Evolutionary conservation across 495 filamentous ascomycete genomes (phyloP), one percentile per base, ranked within the genome.

Genomic region (Hypoxylon lienhwacheense): DNA sequence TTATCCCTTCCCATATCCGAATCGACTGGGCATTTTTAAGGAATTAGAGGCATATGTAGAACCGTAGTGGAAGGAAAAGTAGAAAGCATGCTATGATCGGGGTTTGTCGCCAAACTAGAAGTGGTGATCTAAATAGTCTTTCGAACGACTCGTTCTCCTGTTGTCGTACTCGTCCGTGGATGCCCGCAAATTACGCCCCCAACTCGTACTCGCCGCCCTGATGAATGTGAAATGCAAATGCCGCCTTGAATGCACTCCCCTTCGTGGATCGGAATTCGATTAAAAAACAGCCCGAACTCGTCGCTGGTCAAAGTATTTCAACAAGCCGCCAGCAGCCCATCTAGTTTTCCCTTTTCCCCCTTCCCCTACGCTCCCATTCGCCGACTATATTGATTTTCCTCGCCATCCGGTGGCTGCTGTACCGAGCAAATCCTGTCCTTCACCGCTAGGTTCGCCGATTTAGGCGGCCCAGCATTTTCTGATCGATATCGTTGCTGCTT

Each of bases 401-500:
- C 17, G 45, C 53, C 59, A 49, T 40, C 40, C 43, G 20, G 48
- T 50, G 44, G 37, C 37, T 42, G 20, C 15, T 50, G 34, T 35
- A 14, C 21, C 39, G 42, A 35, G 31, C 8, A n/a, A n/a, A 48
- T 19, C 46, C 19, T 31, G 37, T 22, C 15, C 24, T 10, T 48
- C n/a, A n/a, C n/a, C n/a, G 24, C 12, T 52, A 17, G n/a, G 55
- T 41, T 28, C 55, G 55, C 10, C 63, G 53, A 57, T 69, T 66
- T 3, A 70, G 39, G 12, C 66, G 61, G 4, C 67, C 70, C 12
- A 79, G 55, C 76, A 79, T 79, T 47, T 55, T 69, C 16, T 62
- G 63, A 45, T 79, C 76, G 22, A 79, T 77, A 17, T 71, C 63
- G 33, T 62, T 57, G 32, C 19, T 52, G n/a, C n/a, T n/a, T n/a